phyloP scores from a whole-genome alignment of 768 basidiomycete species.

The Boletus rubescentipes region DNA sequence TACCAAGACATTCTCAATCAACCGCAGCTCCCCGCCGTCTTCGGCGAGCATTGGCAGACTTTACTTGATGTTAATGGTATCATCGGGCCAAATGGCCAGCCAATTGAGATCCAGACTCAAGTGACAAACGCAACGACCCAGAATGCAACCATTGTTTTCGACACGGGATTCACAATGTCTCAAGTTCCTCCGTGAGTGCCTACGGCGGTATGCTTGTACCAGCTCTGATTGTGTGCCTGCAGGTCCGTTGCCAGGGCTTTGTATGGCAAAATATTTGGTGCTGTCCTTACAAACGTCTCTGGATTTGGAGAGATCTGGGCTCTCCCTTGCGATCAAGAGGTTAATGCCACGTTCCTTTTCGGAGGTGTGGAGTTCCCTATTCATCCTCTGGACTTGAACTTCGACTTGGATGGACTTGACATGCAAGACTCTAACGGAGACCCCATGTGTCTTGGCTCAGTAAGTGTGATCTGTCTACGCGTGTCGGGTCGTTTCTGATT shows the following conservation, averaged over 20 bases:
- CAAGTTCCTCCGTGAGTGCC: slow-evolving; percentile 52
- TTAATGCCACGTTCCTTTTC: slow-evolving; percentile 67
- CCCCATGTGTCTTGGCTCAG: slow-evolving; percentile 42
- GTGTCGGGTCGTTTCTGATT: neutral
- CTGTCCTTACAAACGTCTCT: slow-evolving; percentile 43
- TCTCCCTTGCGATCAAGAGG: slow-evolving; percentile 60
- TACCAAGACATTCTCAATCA: slow-evolving; percentile 50
- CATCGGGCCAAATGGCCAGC: slow-evolving; percentile 57
- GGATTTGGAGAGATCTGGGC: slow-evolving; percentile 52
- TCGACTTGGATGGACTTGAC: slow-evolving; percentile 14
- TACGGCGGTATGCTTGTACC: slow-evolving; percentile 4
- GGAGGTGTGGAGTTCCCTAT: slow-evolving; percentile 56
- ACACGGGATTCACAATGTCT: slow-evolving; percentile 68
- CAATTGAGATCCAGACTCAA: slow-evolving; percentile 44
- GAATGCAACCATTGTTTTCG: slow-evolving; percentile 61
- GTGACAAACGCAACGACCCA: slow-evolving; percentile 44
- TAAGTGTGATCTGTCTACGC: slow-evolving; percentile 27
- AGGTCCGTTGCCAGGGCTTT: slow-evolving; percentile 58
- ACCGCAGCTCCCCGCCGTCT: slow-evolving; percentile 49
- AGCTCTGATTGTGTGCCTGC: slow-evolving; percentile 15
- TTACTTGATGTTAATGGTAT: slow-evolving; percentile 62
- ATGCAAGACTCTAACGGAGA: slow-evolving; percentile 21
- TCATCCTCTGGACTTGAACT: slow-evolving; percentile 62
- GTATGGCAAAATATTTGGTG: slow-evolving; percentile 54
- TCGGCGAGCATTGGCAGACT: slow-evolving; percentile 64